phyloP scores from a whole-genome alignment of 805 yeast genomes.

The Barnettozyma populi region DNA sequence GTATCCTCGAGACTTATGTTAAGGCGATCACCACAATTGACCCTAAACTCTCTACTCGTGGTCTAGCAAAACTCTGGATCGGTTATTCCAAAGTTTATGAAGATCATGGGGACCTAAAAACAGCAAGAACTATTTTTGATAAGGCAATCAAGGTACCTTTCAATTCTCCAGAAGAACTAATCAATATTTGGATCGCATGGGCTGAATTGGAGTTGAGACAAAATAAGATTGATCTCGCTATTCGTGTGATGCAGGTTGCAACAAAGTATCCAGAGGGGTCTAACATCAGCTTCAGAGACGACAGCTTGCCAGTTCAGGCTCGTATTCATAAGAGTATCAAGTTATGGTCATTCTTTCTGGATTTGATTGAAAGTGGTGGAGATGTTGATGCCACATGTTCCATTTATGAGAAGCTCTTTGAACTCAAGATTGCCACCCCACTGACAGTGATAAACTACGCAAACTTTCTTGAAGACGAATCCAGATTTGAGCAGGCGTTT shows the following conservation, averaged over 20 bases:
- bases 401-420: constrained; percentile 50
- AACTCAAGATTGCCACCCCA: constrained; percentile 64
- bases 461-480: constrained; percentile 44
- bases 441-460: constrained; percentile 62
- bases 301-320: constrained; percentile 45
- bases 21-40: constrained; percentile 62
- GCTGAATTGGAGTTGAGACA: constrained; percentile 53
- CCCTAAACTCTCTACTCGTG: constrained; percentile 45
- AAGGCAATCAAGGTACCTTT: constrained; percentile 71
- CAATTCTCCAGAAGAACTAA: constrained; percentile 55
- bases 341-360: constrained; percentile 73
- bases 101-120: constrained; percentile 43
- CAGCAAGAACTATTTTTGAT: constrained; percentile 58
- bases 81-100: constrained; percentile 64
- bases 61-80: constrained; percentile 62
- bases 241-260: constrained; percentile 37
- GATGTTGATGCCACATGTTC: constrained; percentile 34
- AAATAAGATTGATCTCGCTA: constrained; percentile 41
- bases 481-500: constrained; percentile 44
- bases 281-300: constrained; percentile 33
- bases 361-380: constrained; percentile 54
- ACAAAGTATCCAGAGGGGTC: constrained; percentile 34
- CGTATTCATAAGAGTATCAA: constrained; percentile 54
- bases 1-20: constrained; percentile 52
- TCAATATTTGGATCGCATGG: constrained; percentile 72